Percentiles rank a stretch among this genome's conserved stretches.
These are phyloP conservation scores for Eucalyptus microcorys DNA, from an alignment of 345 rosid genomes.

Conservation along the genomic window DNA sequence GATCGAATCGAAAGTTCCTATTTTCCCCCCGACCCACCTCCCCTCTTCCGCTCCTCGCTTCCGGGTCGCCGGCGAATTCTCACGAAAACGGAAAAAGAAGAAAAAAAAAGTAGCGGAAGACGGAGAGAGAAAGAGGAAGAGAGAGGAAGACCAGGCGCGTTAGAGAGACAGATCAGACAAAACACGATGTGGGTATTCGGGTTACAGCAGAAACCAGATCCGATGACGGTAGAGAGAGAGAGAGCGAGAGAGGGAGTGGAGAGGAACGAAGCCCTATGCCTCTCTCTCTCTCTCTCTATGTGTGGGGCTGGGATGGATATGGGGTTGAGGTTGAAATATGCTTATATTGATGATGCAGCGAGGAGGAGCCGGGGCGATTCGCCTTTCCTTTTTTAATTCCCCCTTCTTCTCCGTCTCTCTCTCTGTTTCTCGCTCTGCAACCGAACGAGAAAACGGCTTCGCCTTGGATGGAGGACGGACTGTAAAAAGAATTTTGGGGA, in stretches of 20 bases:
- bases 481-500: background rate
- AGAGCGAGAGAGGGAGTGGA: background rate
- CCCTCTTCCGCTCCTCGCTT: background rate
- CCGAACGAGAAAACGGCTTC: background rate
- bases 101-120: background rate
- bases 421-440: background rate
- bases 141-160: background rate
- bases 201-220: slow-evolving; percentile 11
- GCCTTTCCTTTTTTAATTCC: background rate
- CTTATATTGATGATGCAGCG: background rate
- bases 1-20: background rate
- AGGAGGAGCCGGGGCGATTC: background rate
- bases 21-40: background rate
- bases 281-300: background rate
- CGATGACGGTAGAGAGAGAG: background rate
- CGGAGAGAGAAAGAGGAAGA: background rate
- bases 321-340: background rate
- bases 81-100: background rate
- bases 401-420: background rate
- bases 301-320: background rate
- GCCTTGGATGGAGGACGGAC: background rate
- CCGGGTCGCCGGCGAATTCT: background rate
- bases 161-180: background rate
- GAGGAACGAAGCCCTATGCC: background rate
- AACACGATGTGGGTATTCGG: background rate